These are phyloP conservation scores for Knoxia roxburghii DNA, from an alignment of 257 asterid genomes.

Conservation along the genomic window DNA sequence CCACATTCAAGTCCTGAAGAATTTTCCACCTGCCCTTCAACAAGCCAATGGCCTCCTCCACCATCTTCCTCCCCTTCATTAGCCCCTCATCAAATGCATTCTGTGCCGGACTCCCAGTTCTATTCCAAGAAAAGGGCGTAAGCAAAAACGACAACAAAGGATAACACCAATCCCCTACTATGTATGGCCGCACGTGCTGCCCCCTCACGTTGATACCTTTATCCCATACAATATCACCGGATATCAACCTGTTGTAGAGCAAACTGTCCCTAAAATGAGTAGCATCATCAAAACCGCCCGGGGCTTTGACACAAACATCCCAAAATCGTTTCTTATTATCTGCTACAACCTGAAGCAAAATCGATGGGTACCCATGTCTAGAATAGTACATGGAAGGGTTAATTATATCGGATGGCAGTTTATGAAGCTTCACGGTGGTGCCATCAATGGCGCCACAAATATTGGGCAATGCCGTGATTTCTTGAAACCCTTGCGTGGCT, in stretches of 20 bases:
- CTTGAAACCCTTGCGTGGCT: slow-evolving; percentile 87
- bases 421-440: slow-evolving; percentile 63
- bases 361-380: slow-evolving; percentile 64
- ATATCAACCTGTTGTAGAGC: slow-evolving; percentile 66
- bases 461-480: slow-evolving; percentile 63
- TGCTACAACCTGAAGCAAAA: slow-evolving; percentile 85
- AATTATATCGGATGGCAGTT: slow-evolving; percentile 39
- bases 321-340: slow-evolving; percentile 89
- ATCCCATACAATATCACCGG: slow-evolving; percentile 83
- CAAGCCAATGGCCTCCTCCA: slow-evolving; percentile 90
- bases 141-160: slow-evolving; percentile 83
- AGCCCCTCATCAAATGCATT: slow-evolving; percentile 83
- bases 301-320: slow-evolving; percentile 98
- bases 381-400: slow-evolving; percentile 54
- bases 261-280: slow-evolving; percentile 90
- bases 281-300: slow-evolving; percentile 86
- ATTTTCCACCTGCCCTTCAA: slow-evolving; percentile 97
- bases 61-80: slow-evolving; percentile 70
- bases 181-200: slow-evolving; percentile 80
- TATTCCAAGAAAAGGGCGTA: slow-evolving; percentile 64
- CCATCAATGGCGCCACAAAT: slow-evolving; percentile 92
- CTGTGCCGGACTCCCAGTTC: slow-evolving; percentile 71
- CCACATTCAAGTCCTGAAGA: slow-evolving; percentile 84
- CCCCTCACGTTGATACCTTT: slow-evolving; percentile 70
- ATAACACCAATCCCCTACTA: slow-evolving; percentile 85